phyloP scores from a whole-genome alignment of 2,329 filamentous ascomycete genomes.

The Chaetomium strumarium region DNA sequence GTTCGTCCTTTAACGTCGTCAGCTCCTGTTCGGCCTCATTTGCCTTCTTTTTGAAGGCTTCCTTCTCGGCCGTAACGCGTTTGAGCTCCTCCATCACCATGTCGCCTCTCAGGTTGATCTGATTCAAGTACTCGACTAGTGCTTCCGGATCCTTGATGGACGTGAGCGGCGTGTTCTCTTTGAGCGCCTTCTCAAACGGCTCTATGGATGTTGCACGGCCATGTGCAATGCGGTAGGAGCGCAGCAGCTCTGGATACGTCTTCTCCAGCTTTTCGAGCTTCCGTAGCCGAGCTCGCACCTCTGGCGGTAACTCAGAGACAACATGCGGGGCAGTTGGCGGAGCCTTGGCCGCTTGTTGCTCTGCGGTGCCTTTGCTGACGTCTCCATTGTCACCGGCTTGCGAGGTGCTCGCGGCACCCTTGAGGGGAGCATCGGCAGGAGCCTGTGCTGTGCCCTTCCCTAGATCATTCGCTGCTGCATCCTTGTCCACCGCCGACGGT shows the following conservation, averaged over 20 bases:
- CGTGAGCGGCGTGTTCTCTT: slow-evolving; percentile 86
- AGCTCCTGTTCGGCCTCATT: slow-evolving; percentile 65
- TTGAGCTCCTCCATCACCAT: slow-evolving; percentile 95
- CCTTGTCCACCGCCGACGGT: slow-evolving; percentile 35
- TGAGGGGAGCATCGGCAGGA: neutral
- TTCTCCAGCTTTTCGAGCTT: slow-evolving; percentile 87
- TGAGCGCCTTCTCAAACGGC: slow-evolving; percentile 83
- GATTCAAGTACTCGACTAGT: slow-evolving; percentile 82
- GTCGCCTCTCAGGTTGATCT: slow-evolving; percentile 77
- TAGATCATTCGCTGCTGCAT: slow-evolving; percentile 19
- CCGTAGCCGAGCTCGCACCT: slow-evolving; percentile 68
- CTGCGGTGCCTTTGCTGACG: neutral
- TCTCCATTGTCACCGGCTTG: slow-evolving; percentile 11
- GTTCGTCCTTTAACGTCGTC: slow-evolving; percentile 49
- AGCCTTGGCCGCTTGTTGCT: slow-evolving; percentile 1
- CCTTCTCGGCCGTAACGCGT: slow-evolving; percentile 73
- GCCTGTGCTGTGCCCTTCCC: slow-evolving; percentile 8
- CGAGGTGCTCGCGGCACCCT: slow-evolving; percentile 1
- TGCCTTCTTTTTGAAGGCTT: slow-evolving; percentile 70
- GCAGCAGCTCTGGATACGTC: slow-evolving; percentile 82
- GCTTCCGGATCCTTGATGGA: slow-evolving; percentile 81
- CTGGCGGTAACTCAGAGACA: slow-evolving; percentile 58
- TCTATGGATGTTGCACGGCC: slow-evolving; percentile 81
- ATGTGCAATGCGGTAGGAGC: slow-evolving; percentile 89
- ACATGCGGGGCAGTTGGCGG: slow-evolving; percentile 15